Percentiles rank a stretch among this genome's conserved stretches.
These are phyloP conservation scores for Candida coquimbonensis DNA, from an alignment of 805 yeast species.

Conservation along the genomic window DNA sequence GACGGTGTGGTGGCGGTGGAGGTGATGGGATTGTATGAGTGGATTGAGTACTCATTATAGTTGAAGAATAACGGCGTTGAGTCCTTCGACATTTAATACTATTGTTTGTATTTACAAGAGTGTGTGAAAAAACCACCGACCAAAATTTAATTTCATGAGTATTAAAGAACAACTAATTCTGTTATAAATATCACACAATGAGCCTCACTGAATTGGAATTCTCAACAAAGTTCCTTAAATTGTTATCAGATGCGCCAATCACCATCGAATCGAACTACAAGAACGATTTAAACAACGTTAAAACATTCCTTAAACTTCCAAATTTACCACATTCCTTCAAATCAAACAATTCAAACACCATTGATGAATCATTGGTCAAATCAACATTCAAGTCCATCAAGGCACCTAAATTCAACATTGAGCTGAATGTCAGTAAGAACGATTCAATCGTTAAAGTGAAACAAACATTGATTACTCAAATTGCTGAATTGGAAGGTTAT, in stretches of 20 bases:
- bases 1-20: neutral
- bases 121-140: too few species aligned
- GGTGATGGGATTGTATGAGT: slow-evolving; percentile 13
- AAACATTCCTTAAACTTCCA: slow-evolving; percentile 37
- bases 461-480: slow-evolving; percentile 14
- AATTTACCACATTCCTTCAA: slow-evolving; percentile 23
- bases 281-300: slow-evolving; percentile 17
- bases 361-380: neutral
- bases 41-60: slow-evolving; percentile 52
- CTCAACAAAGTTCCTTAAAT: slow-evolving; percentile 12
- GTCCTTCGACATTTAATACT: neutral
- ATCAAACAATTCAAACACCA: neutral
- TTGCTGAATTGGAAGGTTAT: slow-evolving; percentile 26
- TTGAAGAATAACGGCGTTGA: slow-evolving; percentile 45
- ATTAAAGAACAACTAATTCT: too few species aligned
- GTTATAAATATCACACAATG: slow-evolving; percentile 3
- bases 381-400: slow-evolving; percentile 60
- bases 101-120: too few species aligned
- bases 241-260: slow-evolving; percentile 12
- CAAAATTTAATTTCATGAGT: too few species aligned
- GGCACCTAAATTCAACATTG: slow-evolving; percentile 56
- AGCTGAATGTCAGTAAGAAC: slow-evolving; percentile 18
- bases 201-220: slow-evolving; percentile 15
- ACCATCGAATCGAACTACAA: slow-evolving; percentile 21
- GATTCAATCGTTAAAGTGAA: slow-evolving; percentile 30